A percentile compares a stretch with the other conserved stretches of the same genome.
These are phyloP conservation scores for Ailanthus altissimus DNA, from an alignment of 345 rosid genomes.

Conservation along the genomic window DNA sequence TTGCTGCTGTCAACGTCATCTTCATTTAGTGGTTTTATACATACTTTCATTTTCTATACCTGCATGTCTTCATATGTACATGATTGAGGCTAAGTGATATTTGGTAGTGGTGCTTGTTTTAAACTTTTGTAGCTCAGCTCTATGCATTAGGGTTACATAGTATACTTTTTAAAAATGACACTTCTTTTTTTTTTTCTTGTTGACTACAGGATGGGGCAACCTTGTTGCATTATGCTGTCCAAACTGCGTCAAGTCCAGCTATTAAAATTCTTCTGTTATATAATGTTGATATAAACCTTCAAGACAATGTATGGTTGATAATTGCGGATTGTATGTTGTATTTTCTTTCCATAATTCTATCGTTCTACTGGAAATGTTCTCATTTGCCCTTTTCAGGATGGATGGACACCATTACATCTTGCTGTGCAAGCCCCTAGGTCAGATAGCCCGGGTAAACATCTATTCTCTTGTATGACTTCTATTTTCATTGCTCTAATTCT, in stretches of 20 bases:
- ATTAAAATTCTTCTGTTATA: slow-evolving; percentile 78
- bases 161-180: slow-evolving; percentile 10
- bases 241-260: slow-evolving; percentile 69
- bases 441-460: slow-evolving; percentile 55
- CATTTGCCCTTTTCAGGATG: slow-evolving; percentile 57
- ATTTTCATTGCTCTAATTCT: background rate
- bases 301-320: slow-evolving; percentile 62
- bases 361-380: background rate
- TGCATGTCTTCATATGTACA: background rate
- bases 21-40: background rate
- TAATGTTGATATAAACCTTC: slow-evolving; percentile 78
- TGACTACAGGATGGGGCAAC: slow-evolving; percentile 78
- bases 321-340: background rate
- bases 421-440: slow-evolving; percentile 86
- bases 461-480: background rate
- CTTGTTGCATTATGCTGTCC: slow-evolving; percentile 93
- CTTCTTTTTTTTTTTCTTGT: slow-evolving; percentile 21
- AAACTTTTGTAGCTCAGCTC: background rate
- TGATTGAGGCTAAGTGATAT: background rate
- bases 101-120: background rate
- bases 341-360: background rate
- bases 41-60: background rate
- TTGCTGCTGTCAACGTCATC: background rate
- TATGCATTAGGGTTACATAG: background rate
- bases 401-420: slow-evolving; percentile 95